Base-by-base conservation (phyloP, 768 basidiomycete genomes). In the Collybia mongolica region DNA sequence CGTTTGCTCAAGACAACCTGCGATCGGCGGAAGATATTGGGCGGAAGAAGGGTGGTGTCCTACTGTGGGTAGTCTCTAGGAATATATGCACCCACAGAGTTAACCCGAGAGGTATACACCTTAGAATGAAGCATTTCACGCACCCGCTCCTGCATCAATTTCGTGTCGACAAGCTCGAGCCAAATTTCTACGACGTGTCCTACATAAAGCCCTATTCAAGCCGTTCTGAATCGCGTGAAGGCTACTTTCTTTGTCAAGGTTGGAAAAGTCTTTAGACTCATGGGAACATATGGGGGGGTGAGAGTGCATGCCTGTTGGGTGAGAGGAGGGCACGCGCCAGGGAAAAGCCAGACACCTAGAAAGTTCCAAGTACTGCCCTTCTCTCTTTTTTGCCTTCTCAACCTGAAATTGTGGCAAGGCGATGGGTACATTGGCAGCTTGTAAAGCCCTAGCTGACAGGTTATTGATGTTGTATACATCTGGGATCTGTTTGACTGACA, bases 221-320 rank as follows among this genome's bases (percentile, higher is more conserved):
- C 46, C 77, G 94, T 6, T 59, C 78, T 0, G 86, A 86, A 51
- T 93, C 90, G 0, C 77, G 81, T 23, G 95, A 98, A 62, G 86
- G 81, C 0, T 98, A 93, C 65, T 95, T 86, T 72, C 72, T 97
- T 7, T 97, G 94, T 62, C 72, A 82, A 41, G 91, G 91, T 1
- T 93, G 79, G 77, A 78, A 73, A 46, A 67, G 66, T 17, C 4
- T 20, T 32, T 32, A 32, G 32, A 26, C 3, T 32, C 11, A 11
- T 14, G 32, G 14, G 4, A 14, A 9, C 32, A 32, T 32, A n/a
- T n/a, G n/a, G 3, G 24, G 24, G 24, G 24, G 24, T 26, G 24
- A 7, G 24, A 26, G 24, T 7, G 7, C 7, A 26, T 26, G 24
- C 24, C 24, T 4, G 3, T 26, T n/a, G n/a, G n/a, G n/a, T n/a